These are phyloP conservation scores for Phytopythium chamaehyphon DNA, from an alignment of 352 stramenopile species.

Conservation along the genomic window DNA sequence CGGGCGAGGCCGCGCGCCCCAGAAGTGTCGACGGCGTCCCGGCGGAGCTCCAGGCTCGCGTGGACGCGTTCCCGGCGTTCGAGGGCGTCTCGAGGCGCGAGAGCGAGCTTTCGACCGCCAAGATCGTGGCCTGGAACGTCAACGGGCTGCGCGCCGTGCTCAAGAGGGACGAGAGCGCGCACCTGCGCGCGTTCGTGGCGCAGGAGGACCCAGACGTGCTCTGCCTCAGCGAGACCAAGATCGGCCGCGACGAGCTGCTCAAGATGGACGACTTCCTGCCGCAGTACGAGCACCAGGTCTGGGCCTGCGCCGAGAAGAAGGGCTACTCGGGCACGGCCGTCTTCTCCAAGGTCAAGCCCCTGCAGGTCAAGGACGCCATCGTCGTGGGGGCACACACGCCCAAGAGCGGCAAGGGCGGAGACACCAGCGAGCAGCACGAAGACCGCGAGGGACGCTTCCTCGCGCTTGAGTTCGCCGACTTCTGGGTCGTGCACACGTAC, in stretches of 20 bases:
- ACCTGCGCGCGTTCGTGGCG: constrained; percentile 69
- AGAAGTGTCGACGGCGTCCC: constrained; percentile 21
- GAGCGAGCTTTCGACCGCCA: constrained; percentile 14
- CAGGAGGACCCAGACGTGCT: constrained; percentile 79
- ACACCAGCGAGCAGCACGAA: neutral
- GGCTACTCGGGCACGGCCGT: constrained; percentile 73
- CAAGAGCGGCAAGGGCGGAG: constrained; percentile 20
- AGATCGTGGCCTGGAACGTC: constrained; percentile 81
- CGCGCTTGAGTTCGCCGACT: constrained; percentile 63
- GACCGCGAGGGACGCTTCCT: constrained; percentile 80
- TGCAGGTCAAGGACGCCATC: constrained; percentile 69
- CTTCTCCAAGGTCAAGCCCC: constrained; percentile 66
- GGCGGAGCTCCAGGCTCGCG: constrained; percentile 33
- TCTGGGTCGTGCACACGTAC: constrained; percentile 87
- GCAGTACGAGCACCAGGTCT: constrained; percentile 75
- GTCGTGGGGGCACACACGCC: constrained; percentile 34
- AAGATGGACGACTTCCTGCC: constrained; percentile 72
- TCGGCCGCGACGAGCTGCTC: constrained; percentile 61
- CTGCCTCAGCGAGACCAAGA: constrained; percentile 87
- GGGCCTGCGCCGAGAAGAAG: constrained; percentile 75
- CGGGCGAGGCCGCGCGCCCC: constrained; percentile 14
- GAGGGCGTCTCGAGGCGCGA: constrained; percentile 33
- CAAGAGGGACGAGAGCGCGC: constrained; percentile 58
- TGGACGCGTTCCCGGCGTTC: constrained; percentile 47
- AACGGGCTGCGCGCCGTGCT: constrained; percentile 78